Evolutionary conservation across 495 filamentous ascomycete species (phyloP).

Genomic region (Penicillium ochrochloron): DNA sequence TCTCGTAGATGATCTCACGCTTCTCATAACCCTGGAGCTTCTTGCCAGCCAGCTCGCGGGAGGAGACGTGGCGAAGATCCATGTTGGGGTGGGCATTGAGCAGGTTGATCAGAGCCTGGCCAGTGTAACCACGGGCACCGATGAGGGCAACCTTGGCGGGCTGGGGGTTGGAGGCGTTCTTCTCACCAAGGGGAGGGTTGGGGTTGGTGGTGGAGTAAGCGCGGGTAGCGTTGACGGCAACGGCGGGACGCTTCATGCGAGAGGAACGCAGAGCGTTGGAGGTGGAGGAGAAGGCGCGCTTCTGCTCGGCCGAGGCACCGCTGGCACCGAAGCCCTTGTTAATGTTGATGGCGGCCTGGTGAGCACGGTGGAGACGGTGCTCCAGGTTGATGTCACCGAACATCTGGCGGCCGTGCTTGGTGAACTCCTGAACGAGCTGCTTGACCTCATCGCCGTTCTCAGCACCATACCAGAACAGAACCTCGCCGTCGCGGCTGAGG

Average conservation of each 20-base stretch:
- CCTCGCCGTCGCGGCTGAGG: constrained; percentile 79
- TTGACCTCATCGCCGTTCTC: constrained; percentile 84
- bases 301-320: constrained; percentile 60
- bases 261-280: constrained; percentile 48
- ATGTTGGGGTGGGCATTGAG: constrained; percentile 92
- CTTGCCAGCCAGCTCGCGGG: constrained; percentile 89
- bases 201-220: constrained; percentile 83
- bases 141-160: constrained; percentile 89
- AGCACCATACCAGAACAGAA: constrained; percentile 97
- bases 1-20: constrained; percentile 92
- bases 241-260: constrained; percentile 36
- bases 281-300: constrained; percentile 66
- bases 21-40: constrained; percentile 91
- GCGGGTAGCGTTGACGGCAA: constrained; percentile 38
- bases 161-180: constrained; percentile 81
- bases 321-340: constrained; percentile 54
- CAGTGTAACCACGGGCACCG: constrained; percentile 91
- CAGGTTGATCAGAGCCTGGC: constrained; percentile 87
- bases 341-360: constrained; percentile 62
- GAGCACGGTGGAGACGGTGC: constrained; percentile 77
- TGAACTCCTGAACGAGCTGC: constrained; percentile 86
- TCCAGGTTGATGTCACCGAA: constrained; percentile 92
- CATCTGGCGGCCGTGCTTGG: constrained; percentile 80
- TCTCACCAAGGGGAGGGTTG: constrained; percentile 93
- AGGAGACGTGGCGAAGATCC: constrained; percentile 92